These are phyloP conservation scores for Sphaerulina populicola DNA, from an alignment of 2,329 filamentous ascomycete genomes.

Conservation along the genomic window DNA sequence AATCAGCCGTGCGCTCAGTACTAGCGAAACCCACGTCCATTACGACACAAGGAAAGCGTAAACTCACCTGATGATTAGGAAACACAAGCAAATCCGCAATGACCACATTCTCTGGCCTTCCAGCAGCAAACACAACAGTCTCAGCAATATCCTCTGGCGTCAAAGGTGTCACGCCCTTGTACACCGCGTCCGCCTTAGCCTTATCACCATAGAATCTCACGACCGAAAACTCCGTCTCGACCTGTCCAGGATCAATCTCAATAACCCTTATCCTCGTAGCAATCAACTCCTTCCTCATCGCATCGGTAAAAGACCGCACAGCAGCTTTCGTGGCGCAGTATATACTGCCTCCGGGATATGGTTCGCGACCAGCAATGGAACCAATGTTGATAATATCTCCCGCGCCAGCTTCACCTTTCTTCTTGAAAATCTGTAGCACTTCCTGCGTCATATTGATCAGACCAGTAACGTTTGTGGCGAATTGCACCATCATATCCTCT, in stretches of 20 bases:
- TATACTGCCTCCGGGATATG: conserved; percentile 77
- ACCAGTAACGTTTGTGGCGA: conserved; percentile 86
- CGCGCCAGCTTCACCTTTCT: conserved; percentile 54
- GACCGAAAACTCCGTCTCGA: conserved; percentile 88
- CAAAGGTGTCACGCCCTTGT: conserved; percentile 73
- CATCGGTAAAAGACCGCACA: conserved; percentile 74
- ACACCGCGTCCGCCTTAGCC: conserved; percentile 80
- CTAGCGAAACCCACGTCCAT: conserved; percentile 33
- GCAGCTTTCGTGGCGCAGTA: conserved; percentile 93
- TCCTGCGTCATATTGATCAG: conserved; percentile 96
- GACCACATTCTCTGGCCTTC: conserved; percentile 80
- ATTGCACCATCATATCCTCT: conserved; percentile 79
- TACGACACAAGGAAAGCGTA: background rate
- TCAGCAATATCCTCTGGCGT: conserved; percentile 89
- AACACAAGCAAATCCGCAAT: conserved; percentile 80
- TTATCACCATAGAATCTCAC: conserved; percentile 86
- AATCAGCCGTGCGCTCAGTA: conserved; percentile 27
- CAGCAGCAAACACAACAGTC: conserved; percentile 75
- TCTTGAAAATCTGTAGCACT: conserved; percentile 70
- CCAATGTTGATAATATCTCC: conserved; percentile 97
- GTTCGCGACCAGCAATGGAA: conserved; percentile 80
- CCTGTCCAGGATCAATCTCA: conserved; percentile 83
- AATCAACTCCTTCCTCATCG: conserved; percentile 74
- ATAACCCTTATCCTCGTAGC: conserved; percentile 73
- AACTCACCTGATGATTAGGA: conserved; percentile 75